phyloP scores from a whole-genome alignment of 345 rosid genomes.

The Ceriops zippeliana region DNA sequence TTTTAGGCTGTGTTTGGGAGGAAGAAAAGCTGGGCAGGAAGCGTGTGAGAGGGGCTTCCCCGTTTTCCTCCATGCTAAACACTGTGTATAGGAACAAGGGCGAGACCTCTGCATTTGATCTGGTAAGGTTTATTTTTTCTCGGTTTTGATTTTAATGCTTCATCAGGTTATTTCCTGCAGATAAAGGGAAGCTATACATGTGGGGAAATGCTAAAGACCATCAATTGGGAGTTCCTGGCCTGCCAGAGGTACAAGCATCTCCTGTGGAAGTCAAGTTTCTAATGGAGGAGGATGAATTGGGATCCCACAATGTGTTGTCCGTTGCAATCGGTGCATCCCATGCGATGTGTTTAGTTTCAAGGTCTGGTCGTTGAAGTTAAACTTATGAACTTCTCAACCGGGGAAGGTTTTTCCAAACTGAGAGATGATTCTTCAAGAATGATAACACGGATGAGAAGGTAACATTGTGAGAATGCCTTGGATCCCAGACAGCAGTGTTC shows the following conservation, averaged over 20 bases:
- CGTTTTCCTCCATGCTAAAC: no score
- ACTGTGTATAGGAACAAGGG: no score
- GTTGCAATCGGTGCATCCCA: conserved; percentile 86
- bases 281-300: conserved; percentile 60
- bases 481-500: no score
- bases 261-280: conserved; percentile 77
- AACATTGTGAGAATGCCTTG: no score
- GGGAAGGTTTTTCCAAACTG: not conserved
- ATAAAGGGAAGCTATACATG: conserved; percentile 73
- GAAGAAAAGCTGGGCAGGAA: no score
- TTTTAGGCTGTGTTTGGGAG: no score
- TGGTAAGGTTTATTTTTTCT: not conserved
- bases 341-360: conserved; percentile 69
- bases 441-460: not conserved
- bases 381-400: not conserved
- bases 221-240: conserved; percentile 84
- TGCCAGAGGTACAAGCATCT: conserved; percentile 59
- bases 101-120: no score
- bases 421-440: not conserved
- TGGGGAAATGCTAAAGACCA: conserved; percentile 95
- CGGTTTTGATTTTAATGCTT: not conserved
- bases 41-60: no score
- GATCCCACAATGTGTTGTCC: conserved; percentile 55
- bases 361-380: conserved; percentile 28
- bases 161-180: conserved; percentile 32